phyloP scores from a whole-genome alignment of 2,329 filamentous ascomycete genomes.

The Trichoderma hamatum region DNA sequence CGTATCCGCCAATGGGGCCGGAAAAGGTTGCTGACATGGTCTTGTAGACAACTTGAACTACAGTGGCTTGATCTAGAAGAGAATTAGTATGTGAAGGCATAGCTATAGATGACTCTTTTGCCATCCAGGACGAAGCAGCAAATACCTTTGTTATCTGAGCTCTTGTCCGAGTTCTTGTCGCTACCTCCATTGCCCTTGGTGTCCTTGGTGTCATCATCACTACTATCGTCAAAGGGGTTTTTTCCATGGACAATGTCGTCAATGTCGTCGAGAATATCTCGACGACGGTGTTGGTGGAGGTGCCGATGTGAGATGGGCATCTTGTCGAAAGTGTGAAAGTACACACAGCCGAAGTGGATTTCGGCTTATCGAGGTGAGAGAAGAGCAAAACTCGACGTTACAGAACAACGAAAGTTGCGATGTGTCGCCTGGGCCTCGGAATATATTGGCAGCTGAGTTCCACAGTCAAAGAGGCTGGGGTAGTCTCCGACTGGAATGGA shows the following conservation, averaged over 20 bases:
- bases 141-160: conserved; percentile 5
- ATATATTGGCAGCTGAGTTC: conserved; percentile 25
- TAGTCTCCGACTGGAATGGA: conserved; percentile 37
- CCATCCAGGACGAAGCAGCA: neutral
- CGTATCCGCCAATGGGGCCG: conserved; percentile 48
- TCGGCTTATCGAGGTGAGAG: conserved; percentile 10
- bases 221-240: neutral
- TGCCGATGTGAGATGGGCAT: conserved; percentile 39
- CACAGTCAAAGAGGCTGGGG: conserved; percentile 27
- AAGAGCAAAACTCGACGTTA: neutral
- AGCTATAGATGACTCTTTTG: neutral
- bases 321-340: conserved; percentile 27
- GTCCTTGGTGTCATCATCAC: neutral
- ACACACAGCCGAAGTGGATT: neutral
- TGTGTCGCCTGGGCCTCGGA: conserved; percentile 25
- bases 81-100: neutral
- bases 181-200: neutral
- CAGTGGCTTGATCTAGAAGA: conserved; percentile 16
- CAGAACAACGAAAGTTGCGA: conserved; percentile 28
- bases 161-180: neutral
- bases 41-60: conserved; percentile 46
- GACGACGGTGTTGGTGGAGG: conserved; percentile 37
- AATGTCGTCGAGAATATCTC: conserved; percentile 36
- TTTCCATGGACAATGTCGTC: conserved; percentile 34
- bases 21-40: conserved; percentile 47